phyloP scores from a whole-genome alignment of 257 asterid species.

The Ajuga chamaepitys region DNA sequence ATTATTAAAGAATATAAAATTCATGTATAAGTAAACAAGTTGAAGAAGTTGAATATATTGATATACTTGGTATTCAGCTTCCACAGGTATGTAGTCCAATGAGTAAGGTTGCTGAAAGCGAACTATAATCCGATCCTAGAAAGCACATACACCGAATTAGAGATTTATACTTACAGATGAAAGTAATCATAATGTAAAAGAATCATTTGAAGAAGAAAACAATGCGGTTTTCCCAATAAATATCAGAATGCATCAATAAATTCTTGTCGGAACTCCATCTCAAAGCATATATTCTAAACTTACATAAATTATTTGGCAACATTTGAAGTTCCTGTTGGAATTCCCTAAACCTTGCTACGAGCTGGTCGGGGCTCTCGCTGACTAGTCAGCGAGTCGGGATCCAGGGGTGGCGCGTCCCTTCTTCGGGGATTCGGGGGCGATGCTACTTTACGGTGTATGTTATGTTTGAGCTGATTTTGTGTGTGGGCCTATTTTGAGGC shows the following conservation, averaged over 20 bases:
- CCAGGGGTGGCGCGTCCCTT: too few species aligned
- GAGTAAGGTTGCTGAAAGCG: slow-evolving; percentile 99
- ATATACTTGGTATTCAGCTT: slow-evolving; percentile 92
- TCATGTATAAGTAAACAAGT: background rate
- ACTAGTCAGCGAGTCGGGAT: too few species aligned
- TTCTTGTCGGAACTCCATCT: background rate
- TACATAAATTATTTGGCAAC: background rate
- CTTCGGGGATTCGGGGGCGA: too few species aligned
- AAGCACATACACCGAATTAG: slow-evolving; percentile 8
- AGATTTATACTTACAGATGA: background rate
- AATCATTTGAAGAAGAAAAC: background rate
- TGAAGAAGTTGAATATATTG: background rate
- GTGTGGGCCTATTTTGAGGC: too few species aligned
- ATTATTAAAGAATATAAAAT: too few species aligned
- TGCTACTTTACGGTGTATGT: too few species aligned
- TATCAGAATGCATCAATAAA: background rate
- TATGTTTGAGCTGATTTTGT: too few species aligned
- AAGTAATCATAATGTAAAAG: background rate
- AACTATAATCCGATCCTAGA: slow-evolving; percentile 89
- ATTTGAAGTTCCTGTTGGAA: too few species aligned
- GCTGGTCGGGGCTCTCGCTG: too few species aligned
- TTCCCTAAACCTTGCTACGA: too few species aligned
- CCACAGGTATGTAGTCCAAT: slow-evolving; percentile 96
- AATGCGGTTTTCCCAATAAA: background rate
- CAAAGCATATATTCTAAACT: background rate